Evolutionary conservation across 2,329 filamentous ascomycete species (phyloP).

Genomic region (Sporothrix dimorphospora): DNA sequence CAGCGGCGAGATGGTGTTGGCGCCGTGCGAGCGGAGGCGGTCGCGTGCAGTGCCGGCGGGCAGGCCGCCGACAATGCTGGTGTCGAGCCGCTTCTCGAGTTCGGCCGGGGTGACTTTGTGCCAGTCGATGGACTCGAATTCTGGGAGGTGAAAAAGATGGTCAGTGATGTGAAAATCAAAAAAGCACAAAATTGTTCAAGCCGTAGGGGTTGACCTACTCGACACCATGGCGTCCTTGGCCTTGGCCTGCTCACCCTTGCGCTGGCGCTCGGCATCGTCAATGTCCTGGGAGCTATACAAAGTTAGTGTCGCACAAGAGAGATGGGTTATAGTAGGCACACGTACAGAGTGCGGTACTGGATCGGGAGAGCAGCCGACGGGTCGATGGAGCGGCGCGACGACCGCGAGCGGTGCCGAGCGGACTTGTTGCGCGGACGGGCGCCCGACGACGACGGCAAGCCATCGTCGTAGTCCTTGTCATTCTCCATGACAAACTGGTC

Average conservation of each 20-base stretch:
- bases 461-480: not conserved
- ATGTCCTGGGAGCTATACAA: constrained; percentile 55
- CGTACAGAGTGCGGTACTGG: constrained; percentile 57
- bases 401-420: constrained; percentile 6
- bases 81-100: constrained; percentile 60
- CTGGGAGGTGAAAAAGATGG: constrained; percentile 41
- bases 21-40: constrained; percentile 63
- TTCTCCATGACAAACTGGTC: constrained; percentile 1
- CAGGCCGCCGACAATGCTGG: constrained; percentile 61
- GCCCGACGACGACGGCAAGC: not conserved
- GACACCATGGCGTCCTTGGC: constrained; percentile 40
- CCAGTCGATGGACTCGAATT: constrained; percentile 68
- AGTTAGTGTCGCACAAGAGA: not conserved
- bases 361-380: constrained; percentile 51
- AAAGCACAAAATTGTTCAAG: not conserved
- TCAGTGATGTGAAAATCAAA: not conserved
- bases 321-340: constrained; percentile 34
- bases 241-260: constrained; percentile 19
- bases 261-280: constrained; percentile 53
- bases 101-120: constrained; percentile 63
- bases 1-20: constrained; percentile 67
- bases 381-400: constrained; percentile 43
- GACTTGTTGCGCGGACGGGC: not conserved
- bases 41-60: constrained; percentile 59
- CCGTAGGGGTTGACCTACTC: not conserved